Conservation (phyloP, 1,284 basidiomycete genomes). For the Cutaneotrichosporon arboriforme region DNA sequence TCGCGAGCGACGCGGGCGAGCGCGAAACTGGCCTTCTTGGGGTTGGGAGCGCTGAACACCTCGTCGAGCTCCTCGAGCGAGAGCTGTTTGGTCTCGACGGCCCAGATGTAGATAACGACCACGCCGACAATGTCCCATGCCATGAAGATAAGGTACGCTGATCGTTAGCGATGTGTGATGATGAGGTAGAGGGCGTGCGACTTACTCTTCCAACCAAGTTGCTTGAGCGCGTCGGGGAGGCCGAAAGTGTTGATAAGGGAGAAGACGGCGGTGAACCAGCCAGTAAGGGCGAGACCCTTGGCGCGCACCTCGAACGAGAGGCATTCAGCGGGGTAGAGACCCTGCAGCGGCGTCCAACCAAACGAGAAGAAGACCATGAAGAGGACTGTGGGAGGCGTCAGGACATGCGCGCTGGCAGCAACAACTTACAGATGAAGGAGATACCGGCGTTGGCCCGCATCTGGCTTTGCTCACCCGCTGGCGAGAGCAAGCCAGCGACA, state of each 20-base stretch:
- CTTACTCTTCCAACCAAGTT: slow-evolving; percentile 31
- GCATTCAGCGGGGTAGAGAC: slow-evolving; percentile 56
- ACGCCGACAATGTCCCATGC: slow-evolving; percentile 57
- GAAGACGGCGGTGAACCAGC: slow-evolving; percentile 19
- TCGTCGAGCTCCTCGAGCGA: slow-evolving; percentile 57
- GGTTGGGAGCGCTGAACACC: slow-evolving; percentile 53
- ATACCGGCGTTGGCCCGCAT: slow-evolving; percentile 32
- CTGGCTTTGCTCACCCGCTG: slow-evolving; percentile 17
- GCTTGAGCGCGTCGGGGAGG: slow-evolving; percentile 28
- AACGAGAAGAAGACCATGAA: slow-evolving; percentile 45
- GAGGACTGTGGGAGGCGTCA: slow-evolving; percentile 5
- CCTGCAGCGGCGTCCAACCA: slow-evolving; percentile 58
- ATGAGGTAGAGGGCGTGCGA: slow-evolving; percentile 8
- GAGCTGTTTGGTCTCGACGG: slow-evolving; percentile 52
- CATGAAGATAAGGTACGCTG: slow-evolving; percentile 55
- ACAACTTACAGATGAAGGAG: slow-evolving; percentile 24
- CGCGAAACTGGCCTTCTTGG: slow-evolving; percentile 49
- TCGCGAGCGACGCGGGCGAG: slow-evolving; percentile 15
- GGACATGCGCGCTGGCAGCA: background rate
- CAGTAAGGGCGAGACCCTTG: slow-evolving; percentile 49
- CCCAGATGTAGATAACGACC: slow-evolving; percentile 56
- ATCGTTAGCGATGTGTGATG: slow-evolving; percentile 43
- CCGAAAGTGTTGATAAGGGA: slow-evolving; percentile 37
- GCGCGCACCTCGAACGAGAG: slow-evolving; percentile 54
- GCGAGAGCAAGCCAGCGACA: slow-evolving; percentile 27